These are phyloP conservation scores for Didymella keratinophila DNA, from an alignment of 2,329 filamentous ascomycete genomes.

Conservation along the genomic window DNA sequence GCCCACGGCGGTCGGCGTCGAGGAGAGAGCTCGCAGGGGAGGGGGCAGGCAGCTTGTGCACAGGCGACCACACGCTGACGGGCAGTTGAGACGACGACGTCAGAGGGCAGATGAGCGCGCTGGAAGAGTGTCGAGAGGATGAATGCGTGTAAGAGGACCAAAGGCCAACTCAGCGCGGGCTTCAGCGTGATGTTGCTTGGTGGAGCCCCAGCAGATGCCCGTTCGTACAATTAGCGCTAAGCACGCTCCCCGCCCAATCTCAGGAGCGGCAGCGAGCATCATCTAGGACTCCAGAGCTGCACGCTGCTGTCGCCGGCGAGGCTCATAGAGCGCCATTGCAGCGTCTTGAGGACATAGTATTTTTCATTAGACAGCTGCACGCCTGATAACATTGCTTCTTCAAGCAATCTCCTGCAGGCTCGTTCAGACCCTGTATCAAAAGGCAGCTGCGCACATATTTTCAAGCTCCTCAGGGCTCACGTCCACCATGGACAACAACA, in stretches of 20 bases:
- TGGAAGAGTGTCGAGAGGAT: slow-evolving; percentile 24
- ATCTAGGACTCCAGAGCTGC: neutral
- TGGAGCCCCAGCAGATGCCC: slow-evolving; percentile 23
- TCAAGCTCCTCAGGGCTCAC: neutral
- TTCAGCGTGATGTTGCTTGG: slow-evolving; percentile 33
- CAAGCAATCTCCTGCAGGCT: neutral
- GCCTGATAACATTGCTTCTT: neutral
- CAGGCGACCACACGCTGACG: slow-evolving; percentile 30
- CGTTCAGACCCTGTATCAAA: slow-evolving; percentile 9
- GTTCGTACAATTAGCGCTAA: slow-evolving; percentile 24
- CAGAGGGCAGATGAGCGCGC: slow-evolving; percentile 19
- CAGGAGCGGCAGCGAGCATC: slow-evolving; percentile 15
- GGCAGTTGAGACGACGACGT: slow-evolving; percentile 21
- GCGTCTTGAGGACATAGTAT: neutral
- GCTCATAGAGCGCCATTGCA: neutral
- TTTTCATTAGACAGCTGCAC: neutral
- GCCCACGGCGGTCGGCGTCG: slow-evolving; percentile 35
- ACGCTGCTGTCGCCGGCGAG: neutral
- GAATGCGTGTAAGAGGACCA: slow-evolving; percentile 29
- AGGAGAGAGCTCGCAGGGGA: slow-evolving; percentile 35
- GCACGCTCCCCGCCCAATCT: slow-evolving; percentile 23
- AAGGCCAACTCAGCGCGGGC: slow-evolving; percentile 34
- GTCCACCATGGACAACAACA: slow-evolving; percentile 22
- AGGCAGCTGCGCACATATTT: slow-evolving; percentile 16
- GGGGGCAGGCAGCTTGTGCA: slow-evolving; percentile 34